Percentiles rank a stretch among this genome's conserved stretches.
Evolutionary conservation across 2,329 filamentous ascomycete genomes (phyloP).

Genomic region (Thermomyces lanuginosus): DNA sequence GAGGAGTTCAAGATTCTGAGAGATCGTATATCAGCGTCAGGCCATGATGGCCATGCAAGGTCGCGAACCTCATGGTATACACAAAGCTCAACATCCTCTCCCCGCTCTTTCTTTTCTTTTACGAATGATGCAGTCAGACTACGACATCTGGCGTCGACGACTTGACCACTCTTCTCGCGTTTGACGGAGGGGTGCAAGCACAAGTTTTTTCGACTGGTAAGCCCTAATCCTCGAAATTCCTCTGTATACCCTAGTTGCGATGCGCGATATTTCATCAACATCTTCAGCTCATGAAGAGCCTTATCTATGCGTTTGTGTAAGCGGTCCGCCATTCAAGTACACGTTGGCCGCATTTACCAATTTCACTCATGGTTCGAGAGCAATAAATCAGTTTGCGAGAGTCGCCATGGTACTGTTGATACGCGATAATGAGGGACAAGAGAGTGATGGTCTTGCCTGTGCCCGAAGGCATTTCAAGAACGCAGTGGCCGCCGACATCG

Average conservation of each 20-base stretch:
- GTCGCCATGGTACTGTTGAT: constrained; percentile 85
- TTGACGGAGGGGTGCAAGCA: constrained; percentile 94
- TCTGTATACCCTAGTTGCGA: constrained; percentile 80
- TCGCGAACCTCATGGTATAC: constrained; percentile 72
- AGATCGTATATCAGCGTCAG: constrained; percentile 10
- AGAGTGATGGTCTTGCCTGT: constrained; percentile 96
- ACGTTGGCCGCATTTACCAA: too few relatives aligned
- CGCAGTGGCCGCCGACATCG: constrained; percentile 86
- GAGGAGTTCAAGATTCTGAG: constrained; percentile 73
- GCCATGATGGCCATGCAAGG: neutral
- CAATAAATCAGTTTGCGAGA: constrained; percentile 96
- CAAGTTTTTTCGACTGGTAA: constrained; percentile 93
- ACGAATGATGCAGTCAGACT: constrained; percentile 93
- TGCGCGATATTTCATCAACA: constrained; percentile 84
- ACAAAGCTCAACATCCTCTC: constrained; percentile 86
- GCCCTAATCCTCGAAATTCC: constrained; percentile 77
- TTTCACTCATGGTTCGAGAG: constrained; percentile 98
- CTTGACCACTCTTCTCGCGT: constrained; percentile 80
- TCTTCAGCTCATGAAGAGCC: constrained; percentile 76
- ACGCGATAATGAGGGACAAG: constrained; percentile 86
- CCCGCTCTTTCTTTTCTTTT: constrained; percentile 90
- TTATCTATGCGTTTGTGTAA: constrained; percentile 50
- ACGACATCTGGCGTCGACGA: constrained; percentile 91
- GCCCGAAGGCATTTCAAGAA: constrained; percentile 96
- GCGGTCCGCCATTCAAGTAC: too few relatives aligned